Conservation (phyloP, 2,329 filamentous ascomycete species). For the Didymellaceae sp. region DNA sequence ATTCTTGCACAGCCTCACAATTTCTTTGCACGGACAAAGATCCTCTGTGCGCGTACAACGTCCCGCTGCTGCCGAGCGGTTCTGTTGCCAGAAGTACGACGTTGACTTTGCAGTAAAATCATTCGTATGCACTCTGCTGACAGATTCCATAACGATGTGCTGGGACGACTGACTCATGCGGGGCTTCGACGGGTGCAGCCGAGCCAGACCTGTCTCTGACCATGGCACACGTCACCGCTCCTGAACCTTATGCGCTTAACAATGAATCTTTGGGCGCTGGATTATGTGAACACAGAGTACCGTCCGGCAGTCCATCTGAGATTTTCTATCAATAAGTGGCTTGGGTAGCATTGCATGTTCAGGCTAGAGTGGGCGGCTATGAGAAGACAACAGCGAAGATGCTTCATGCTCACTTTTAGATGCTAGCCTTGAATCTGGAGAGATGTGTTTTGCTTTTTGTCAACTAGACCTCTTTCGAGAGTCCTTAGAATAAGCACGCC, state of each 20-base stretch:
- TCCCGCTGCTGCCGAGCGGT: background rate
- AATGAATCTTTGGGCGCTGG: no score
- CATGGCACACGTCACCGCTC: slow-evolving; percentile 2
- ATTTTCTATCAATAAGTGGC: no score
- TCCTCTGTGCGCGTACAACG: background rate
- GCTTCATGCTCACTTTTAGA: no score
- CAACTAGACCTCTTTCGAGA: no score
- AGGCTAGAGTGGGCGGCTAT: no score
- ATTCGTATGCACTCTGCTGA: background rate
- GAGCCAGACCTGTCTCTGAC: slow-evolving; percentile 1
- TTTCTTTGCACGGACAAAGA: background rate
- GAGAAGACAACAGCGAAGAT: no score
- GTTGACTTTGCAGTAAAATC: background rate
- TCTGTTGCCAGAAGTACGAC: background rate
- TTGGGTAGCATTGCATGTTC: no score
- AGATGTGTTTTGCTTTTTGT: no score
- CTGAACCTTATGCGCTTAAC: background rate
- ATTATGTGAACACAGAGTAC: no score
- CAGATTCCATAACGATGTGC: background rate
- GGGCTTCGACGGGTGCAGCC: slow-evolving; percentile 11
- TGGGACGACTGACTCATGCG: background rate
- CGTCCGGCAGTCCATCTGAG: no score
- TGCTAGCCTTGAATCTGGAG: no score
- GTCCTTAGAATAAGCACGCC: no score
- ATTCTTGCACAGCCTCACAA: background rate